Evolutionary conservation across 139 green algal species (phyloP).

Genomic region (Chlamydomonas incerta): DNA sequence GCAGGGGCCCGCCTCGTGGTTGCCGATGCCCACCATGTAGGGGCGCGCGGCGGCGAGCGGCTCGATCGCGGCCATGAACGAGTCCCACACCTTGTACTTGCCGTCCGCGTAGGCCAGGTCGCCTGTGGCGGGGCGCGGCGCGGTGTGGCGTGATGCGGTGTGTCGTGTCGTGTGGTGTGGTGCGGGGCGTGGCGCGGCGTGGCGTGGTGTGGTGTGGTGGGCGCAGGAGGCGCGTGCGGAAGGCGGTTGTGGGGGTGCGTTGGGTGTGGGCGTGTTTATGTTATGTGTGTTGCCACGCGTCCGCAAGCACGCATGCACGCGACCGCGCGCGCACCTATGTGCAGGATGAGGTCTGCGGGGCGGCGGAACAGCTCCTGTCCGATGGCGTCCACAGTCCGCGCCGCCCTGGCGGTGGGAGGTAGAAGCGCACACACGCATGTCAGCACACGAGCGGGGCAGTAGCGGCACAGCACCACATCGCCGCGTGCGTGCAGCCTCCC

Average conservation of each 20-base stretch:
- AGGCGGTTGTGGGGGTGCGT: too few species aligned
- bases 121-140: neutral
- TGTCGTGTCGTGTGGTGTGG: too few species aligned
- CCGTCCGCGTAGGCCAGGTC: conserved; percentile 62
- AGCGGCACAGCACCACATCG: too few species aligned
- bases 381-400: conserved; percentile 48
- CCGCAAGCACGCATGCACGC: too few species aligned
- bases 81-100: conserved; percentile 74
- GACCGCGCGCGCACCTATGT: conserved; percentile 41
- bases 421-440: too few species aligned
- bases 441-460: too few species aligned
- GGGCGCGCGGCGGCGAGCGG: conserved; percentile 69
- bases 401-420: conserved; percentile 67
- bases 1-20: conserved; percentile 73
- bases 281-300: neutral
- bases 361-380: conserved; percentile 38
- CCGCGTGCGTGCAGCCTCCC: too few species aligned
- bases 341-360: conserved; percentile 68
- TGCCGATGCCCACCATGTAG: conserved; percentile 85
- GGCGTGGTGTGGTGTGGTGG: too few species aligned
- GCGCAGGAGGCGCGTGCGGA: too few species aligned
- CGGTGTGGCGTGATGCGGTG: neutral
- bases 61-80: conserved; percentile 81
- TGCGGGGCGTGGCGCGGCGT: too few species aligned
- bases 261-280: too few species aligned